Percentiles rank a stretch among this genome's conserved stretches.
Conservation (phyloP, 1,284 basidiomycete species). For the Ganoderma sp. region DNA sequence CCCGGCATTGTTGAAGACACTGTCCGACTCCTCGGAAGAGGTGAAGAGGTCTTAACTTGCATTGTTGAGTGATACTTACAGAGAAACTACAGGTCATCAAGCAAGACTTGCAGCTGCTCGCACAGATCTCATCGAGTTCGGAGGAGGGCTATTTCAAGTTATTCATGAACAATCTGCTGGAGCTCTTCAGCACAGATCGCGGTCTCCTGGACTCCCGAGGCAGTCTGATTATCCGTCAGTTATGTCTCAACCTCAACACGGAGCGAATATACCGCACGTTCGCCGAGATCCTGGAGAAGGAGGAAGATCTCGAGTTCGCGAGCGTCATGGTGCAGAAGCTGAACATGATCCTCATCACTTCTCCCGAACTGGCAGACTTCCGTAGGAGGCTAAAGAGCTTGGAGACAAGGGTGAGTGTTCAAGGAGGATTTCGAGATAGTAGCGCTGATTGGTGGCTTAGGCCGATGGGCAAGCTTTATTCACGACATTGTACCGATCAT, state of each 20-base stretch:
- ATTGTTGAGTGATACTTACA: not conserved
- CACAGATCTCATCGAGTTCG: conserved; percentile 94
- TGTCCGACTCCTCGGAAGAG: conserved; percentile 97
- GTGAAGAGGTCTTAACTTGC: conserved; percentile 44
- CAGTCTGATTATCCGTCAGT: conserved; percentile 94
- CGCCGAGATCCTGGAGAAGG: conserved; percentile 96
- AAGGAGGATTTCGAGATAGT: not conserved
- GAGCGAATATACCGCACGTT: conserved; percentile 96
- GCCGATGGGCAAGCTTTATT: conserved; percentile 96
- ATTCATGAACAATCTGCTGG: conserved; percentile 95
- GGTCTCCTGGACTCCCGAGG: conserved; percentile 90
- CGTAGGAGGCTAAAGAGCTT: conserved; percentile 90
- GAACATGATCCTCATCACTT: conserved; percentile 96
- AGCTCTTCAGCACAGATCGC: conserved; percentile 94
- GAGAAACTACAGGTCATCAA: conserved; percentile 81
- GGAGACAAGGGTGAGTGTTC: conserved; percentile 79
- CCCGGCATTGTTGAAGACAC: conserved; percentile 91
- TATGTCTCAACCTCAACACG: conserved; percentile 94
- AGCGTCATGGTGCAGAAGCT: conserved; percentile 97
- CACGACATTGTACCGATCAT: conserved; percentile 91
- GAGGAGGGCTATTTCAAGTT: conserved; percentile 95
- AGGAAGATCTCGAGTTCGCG: conserved; percentile 98
- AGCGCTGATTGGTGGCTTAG: conserved; percentile 43
- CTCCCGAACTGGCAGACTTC: conserved; percentile 94
- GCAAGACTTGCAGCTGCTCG: conserved; percentile 92